Conservation (phyloP, 139 green algal species). For the Closterium sp. region DNA sequence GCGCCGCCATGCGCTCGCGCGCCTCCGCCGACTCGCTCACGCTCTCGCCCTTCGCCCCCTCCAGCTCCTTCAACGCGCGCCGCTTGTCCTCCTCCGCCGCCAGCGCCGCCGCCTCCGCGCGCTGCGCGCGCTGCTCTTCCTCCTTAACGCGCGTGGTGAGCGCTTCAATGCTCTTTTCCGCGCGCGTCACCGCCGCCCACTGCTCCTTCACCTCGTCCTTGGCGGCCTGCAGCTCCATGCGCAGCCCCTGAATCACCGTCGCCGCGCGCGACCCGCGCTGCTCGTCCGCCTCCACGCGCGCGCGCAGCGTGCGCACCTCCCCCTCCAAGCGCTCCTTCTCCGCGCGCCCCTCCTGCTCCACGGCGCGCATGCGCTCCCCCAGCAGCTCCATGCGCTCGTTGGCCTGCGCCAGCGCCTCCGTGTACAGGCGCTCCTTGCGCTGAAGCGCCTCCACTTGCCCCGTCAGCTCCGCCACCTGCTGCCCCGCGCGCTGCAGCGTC, state of each 20-base stretch:
- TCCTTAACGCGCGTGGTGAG: not conserved
- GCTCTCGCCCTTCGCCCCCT: not conserved
- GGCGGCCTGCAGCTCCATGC: not conserved
- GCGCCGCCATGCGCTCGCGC: not conserved
- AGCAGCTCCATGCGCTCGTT: not conserved
- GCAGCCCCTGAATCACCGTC: not conserved
- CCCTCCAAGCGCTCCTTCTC: not conserved
- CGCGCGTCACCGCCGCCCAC: not conserved
- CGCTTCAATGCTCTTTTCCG: not conserved
- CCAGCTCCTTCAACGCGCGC: not conserved
- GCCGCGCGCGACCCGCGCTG: not conserved
- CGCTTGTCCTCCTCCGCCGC: not conserved
- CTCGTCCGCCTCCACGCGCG: not conserved
- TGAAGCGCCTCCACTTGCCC: not conserved
- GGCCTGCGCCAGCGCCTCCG: not conserved
- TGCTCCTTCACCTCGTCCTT: not conserved
- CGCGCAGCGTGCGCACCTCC: not conserved
- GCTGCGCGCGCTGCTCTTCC: not conserved
- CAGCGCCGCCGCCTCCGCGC: not conserved
- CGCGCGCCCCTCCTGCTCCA: not conserved
- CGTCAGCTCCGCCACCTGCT: not conserved
- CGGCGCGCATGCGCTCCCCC: not conserved
- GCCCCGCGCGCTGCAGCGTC: not conserved
- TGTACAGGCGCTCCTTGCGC: not conserved
- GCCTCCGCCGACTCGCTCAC: not conserved